Percentiles rank a stretch among this genome's conserved stretches.
Conservation (phyloP, 371 early-diverging fungal species). For the Mortierella sp. region DNA sequence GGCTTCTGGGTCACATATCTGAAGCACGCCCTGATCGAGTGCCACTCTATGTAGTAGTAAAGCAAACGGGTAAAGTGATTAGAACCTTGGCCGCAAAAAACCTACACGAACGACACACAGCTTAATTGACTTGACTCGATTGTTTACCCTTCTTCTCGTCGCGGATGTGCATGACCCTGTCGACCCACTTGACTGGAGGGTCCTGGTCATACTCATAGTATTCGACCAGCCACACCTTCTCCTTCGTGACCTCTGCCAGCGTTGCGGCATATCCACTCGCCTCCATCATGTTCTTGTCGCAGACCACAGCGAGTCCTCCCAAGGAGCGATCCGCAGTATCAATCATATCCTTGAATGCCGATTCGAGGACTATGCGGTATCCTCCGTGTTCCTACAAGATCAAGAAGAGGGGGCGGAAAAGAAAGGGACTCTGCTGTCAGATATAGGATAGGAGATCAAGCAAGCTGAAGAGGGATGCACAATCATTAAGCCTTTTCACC, state of each 20-base stretch:
- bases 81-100: not conserved
- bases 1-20: slow-evolving; percentile 95
- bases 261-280: slow-evolving; percentile 92
- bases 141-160: slow-evolving; percentile 72
- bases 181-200: slow-evolving; percentile 87
- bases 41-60: slow-evolving; percentile 72
- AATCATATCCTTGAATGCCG: slow-evolving; percentile 84
- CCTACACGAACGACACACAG: too few species aligned
- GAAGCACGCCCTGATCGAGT: slow-evolving; percentile 92
- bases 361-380: slow-evolving; percentile 83
- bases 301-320: slow-evolving; percentile 92
- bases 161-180: slow-evolving; percentile 82
- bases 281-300: slow-evolving; percentile 95
- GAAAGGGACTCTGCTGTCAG: not conserved
- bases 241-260: slow-evolving; percentile 86
- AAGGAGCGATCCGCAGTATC: slow-evolving; percentile 72
- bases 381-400: slow-evolving; percentile 71
- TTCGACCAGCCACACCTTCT: slow-evolving; percentile 90
- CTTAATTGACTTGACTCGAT: not conserved
- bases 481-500: too few species aligned
- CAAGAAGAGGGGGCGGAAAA: not conserved
- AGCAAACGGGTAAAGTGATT: not conserved
- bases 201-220: slow-evolving; percentile 82
- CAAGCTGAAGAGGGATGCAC: not conserved
- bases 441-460: not conserved